These are phyloP conservation scores for Kockovaella imperatae DNA, from an alignment of 768 basidiomycete species.

Conservation along the genomic window DNA sequence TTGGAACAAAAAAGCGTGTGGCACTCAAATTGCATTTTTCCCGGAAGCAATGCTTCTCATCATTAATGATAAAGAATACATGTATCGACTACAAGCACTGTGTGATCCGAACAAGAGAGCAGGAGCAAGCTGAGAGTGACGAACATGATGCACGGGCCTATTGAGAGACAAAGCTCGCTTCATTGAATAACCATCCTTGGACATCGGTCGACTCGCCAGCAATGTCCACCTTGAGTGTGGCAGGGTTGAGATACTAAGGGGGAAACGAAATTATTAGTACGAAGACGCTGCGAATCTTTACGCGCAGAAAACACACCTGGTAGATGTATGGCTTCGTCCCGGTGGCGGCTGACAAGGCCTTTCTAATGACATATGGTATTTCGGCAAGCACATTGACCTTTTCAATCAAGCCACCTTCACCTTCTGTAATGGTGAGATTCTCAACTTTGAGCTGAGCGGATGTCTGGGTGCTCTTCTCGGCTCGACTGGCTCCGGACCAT, in stretches of 20 bases:
- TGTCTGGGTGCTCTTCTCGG: conserved; percentile 41
- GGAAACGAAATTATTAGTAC: not conserved
- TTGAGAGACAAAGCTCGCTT: conserved; percentile 77
- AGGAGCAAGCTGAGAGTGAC: no score
- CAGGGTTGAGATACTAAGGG: conserved; percentile 54
- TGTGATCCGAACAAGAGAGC: no score
- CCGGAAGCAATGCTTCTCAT: no score
- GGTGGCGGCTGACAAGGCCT: conserved; percentile 85
- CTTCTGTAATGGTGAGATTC: conserved; percentile 52
- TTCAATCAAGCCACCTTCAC: conserved; percentile 46
- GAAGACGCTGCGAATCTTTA: not conserved
- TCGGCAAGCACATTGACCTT: conserved; percentile 85
- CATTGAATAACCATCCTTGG: conserved; percentile 66
- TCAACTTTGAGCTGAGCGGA: conserved; percentile 51
- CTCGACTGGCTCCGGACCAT: conserved; percentile 69
- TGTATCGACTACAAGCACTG: no score
- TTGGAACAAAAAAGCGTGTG: no score
- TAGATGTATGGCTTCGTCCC: conserved; percentile 92
- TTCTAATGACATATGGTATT: conserved; percentile 83
- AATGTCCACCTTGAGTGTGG: conserved; percentile 49
- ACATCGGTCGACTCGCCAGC: conserved; percentile 47
- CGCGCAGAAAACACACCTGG: conserved; percentile 56
- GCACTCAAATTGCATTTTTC: no score
- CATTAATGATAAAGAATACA: no score
- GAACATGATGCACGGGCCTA: no score